Evolutionary conservation across 116 monocot genomes (phyloP).

Genomic region (Thalassia testudinum): DNA sequence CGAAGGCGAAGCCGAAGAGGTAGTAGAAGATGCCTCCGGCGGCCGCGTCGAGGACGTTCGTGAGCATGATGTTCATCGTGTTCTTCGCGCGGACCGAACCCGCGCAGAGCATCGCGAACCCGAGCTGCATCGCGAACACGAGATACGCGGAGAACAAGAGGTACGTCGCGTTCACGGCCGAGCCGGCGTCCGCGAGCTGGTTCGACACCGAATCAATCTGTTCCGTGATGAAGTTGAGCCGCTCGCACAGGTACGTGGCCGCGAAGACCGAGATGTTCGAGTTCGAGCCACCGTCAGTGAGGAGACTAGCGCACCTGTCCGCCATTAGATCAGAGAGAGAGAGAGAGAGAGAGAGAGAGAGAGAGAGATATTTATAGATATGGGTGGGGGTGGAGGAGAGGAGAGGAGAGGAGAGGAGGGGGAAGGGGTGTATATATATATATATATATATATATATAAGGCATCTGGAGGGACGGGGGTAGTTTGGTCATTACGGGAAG

Average conservation of each 20-base stretch:
- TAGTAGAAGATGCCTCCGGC: slow-evolving; percentile 61
- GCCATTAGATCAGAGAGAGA: slow-evolving; percentile 2
- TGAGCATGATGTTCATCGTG: slow-evolving; percentile 88
- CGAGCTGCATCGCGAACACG: slow-evolving; percentile 80
- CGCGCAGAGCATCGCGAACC: slow-evolving; percentile 81
- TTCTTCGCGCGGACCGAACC: slow-evolving; percentile 76
- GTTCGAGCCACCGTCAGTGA: background rate
- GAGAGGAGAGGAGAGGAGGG: no score
- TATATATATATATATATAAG: no score
- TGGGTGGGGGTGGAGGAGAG: no score
- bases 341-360: no score
- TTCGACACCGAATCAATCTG: background rate
- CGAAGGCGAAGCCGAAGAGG: slow-evolving; percentile 46
- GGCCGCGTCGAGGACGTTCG: slow-evolving; percentile 66
- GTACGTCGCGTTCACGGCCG: slow-evolving; percentile 11
- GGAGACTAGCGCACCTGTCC: slow-evolving; percentile 4
- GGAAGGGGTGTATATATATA: no score
- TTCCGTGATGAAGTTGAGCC: slow-evolving; percentile 6
- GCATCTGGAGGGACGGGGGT: no score
- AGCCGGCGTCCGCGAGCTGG: slow-evolving; percentile 4
- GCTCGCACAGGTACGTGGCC: slow-evolving; percentile 8
- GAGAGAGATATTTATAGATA: no score
- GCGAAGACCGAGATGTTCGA: slow-evolving; percentile 4
- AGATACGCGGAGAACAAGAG: slow-evolving; percentile 45
- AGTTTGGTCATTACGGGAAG: no score